Percentiles rank a stretch among this genome's conserved stretches.
Conservation (phyloP, 164 flowering plant genomes). For the Echeveria elegans region DNA sequence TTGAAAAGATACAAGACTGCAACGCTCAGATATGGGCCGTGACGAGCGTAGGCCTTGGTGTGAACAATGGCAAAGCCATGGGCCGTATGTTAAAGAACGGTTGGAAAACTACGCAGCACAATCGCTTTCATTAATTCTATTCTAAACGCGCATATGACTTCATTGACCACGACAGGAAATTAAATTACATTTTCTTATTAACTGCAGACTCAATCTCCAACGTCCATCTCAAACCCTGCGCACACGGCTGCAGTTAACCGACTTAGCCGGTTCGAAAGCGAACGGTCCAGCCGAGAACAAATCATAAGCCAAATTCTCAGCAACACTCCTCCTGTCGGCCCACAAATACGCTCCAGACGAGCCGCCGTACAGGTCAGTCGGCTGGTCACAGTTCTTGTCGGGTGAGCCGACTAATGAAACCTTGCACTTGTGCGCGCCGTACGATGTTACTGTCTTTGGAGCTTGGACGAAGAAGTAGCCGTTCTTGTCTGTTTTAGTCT, state of each 20-base stretch:
- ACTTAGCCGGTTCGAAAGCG: conserved; percentile 31
- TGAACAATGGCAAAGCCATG: too few relatives aligned
- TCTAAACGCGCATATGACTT: background rate
- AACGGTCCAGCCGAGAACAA: conserved; percentile 55
- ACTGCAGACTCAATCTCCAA: background rate
- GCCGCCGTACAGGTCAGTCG: conserved; percentile 41
- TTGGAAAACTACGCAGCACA: too few relatives aligned
- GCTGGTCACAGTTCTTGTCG: conserved; percentile 20
- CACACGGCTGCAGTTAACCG: conserved; percentile 9
- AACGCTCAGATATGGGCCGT: too few relatives aligned
- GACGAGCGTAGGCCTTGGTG: too few relatives aligned
- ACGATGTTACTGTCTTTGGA: conserved; percentile 34
- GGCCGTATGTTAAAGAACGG: too few relatives aligned
- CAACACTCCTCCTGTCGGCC: conserved; percentile 14
- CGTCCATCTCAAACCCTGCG: background rate
- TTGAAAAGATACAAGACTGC: too few relatives aligned
- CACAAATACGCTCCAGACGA: conserved; percentile 27
- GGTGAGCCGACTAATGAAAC: conserved; percentile 35
- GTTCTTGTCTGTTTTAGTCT: conserved; percentile 50
- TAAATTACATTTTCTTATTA: background rate
- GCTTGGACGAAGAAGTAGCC: conserved; percentile 53
- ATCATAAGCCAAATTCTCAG: conserved; percentile 2
- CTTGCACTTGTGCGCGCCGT: conserved; percentile 44
- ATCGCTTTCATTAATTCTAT: background rate
- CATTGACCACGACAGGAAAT: background rate